Percentiles rank a stretch among this genome's conserved stretches.
Conservation (phyloP, 306 rosid species). For the Leucaena leucocephala region DNA sequence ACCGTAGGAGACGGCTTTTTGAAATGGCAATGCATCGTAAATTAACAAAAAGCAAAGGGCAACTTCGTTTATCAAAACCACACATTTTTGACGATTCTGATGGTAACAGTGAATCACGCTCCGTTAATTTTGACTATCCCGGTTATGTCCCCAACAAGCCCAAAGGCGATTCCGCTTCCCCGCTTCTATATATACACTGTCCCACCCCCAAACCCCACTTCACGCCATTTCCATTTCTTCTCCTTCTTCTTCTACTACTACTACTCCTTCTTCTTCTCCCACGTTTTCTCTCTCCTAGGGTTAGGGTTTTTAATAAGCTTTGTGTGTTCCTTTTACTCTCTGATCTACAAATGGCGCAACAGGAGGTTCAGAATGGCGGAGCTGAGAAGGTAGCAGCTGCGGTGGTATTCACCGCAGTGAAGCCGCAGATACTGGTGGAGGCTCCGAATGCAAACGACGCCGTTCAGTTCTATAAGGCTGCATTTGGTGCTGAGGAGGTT, state of each 20-base stretch:
- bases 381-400: constrained; percentile 34
- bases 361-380: constrained; percentile 61
- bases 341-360: constrained; percentile 56
- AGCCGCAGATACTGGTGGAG: constrained; percentile 60
- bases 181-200: constrained; percentile 53
- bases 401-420: constrained; percentile 47
- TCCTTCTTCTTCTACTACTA: no score
- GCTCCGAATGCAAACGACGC: constrained; percentile 77
- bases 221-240: constrained; percentile 44
- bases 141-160: constrained; percentile 38
- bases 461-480: constrained; percentile 70
- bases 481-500: constrained; percentile 76
- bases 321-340: neutral
- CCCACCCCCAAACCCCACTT: constrained; percentile 30
- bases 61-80: neutral
- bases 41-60: neutral
- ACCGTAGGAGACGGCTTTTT: neutral
- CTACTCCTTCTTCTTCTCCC: neutral
- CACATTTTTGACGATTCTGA: neutral
- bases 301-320: constrained; percentile 19
- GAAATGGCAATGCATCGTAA: neutral
- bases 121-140: constrained; percentile 28
- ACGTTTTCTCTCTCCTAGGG: constrained; percentile 57
- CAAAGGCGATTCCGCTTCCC: constrained; percentile 52
- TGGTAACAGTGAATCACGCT: neutral